Evolutionary conservation across 1,284 basidiomycete genomes (phyloP), one percentile per base, ranked within the genome.

Genomic region (Puccinia sorghi): DNA sequence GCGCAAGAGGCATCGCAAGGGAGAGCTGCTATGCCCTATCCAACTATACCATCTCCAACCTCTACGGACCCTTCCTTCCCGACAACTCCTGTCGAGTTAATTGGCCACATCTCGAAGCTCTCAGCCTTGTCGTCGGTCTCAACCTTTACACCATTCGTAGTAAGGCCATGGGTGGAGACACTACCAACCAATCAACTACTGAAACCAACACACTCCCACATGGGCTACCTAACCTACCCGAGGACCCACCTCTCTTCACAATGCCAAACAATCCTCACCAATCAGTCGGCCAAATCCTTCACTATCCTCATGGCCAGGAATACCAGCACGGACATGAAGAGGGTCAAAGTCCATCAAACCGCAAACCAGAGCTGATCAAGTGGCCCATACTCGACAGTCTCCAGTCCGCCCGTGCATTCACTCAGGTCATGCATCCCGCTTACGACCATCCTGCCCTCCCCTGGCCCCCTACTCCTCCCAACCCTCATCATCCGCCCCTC

Each of bases 301-400:
- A 43, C 2, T 52, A 72, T 4, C 32, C 1, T 32, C 32, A 1
- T 32, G 32, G 32, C 4, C 32, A 32, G 32, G 32, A 32, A 4
- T 32, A 32, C 32, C 32, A 32, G 17, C 1, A 13, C 11, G 22
- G 20, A 54, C 1, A 12, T 27, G 7, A 32, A 37, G 3, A 27
- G 4, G 37, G 27, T 22, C 27, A 5, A 32, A 4, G 32, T n/a
- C 12, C n/a, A 17, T 12, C 25, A 12, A 25, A 54, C 54, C 32
- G 27, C 2, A 50, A 25, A 39, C 52, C 17, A 4, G 64, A 54
- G 27, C 50, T 50, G 5, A 78, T 78, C 46, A n/a, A 46, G n/a
- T 78, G 75, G 75, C 75, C 75, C 43, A 78, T 78, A 13, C 46
- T 78, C n/a, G 12, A 69, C 2, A 67, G 75, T 22, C 46, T 78